Percentiles rank a stretch among this genome's conserved stretches.
phyloP scores from a whole-genome alignment of 768 basidiomycete genomes.

The Lactifluus piperatus region DNA sequence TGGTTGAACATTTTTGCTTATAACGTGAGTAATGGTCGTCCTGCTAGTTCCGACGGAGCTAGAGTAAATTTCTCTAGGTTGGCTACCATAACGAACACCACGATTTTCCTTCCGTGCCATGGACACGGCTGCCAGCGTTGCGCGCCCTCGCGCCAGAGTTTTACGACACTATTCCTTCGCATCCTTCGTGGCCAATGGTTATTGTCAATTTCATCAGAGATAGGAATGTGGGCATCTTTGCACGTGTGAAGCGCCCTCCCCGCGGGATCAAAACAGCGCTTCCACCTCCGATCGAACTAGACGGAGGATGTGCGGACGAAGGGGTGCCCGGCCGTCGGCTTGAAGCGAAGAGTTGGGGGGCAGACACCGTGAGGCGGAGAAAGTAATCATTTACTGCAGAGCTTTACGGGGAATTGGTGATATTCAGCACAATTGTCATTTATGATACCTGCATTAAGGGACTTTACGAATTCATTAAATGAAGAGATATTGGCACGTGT shows the following conservation, averaged over 20 bases:
- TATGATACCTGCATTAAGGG: background rate
- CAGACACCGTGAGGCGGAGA: conserved; percentile 3
- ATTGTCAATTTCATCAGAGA: conserved; percentile 92
- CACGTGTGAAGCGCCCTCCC: conserved; percentile 62
- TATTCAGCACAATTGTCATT: background rate
- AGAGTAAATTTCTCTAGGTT: conserved; percentile 42
- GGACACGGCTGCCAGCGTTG: conserved; percentile 86
- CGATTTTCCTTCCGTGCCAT: conserved; percentile 93
- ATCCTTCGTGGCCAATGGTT: conserved; percentile 93
- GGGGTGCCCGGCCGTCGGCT: background rate
- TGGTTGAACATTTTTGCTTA: conserved; percentile 84
- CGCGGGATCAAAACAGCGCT: background rate
- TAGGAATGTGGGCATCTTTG: conserved; percentile 78
- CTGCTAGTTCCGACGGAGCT: background rate
- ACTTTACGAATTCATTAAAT: too few species aligned
- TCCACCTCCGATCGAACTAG: conserved; percentile 9
- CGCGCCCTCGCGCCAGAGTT: conserved; percentile 82
- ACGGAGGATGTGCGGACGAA: conserved; percentile 20
- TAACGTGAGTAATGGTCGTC: conserved; percentile 52
- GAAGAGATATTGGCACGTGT: background rate
- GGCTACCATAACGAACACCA: conserved; percentile 99
- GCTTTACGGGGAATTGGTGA: background rate
- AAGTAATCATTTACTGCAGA: background rate
- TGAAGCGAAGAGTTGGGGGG: background rate
- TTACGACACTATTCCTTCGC: conserved; percentile 81